Base-by-base conservation (phyloP, 176 grass and related monocot species). In the Sorghum bicolor region DNA sequence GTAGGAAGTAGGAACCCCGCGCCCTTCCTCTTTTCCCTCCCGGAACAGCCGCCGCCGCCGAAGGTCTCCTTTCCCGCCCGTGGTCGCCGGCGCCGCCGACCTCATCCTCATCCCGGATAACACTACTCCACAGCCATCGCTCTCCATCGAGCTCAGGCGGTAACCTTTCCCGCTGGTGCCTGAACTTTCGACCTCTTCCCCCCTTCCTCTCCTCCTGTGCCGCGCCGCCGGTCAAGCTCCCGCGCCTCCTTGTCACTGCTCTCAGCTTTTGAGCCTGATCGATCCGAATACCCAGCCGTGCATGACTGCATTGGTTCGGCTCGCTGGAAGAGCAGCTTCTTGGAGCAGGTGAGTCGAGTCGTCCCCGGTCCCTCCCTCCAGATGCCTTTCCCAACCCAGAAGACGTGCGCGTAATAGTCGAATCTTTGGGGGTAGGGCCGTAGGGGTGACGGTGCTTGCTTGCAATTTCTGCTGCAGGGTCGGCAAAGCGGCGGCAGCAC, bases 281-380 rank as follows among this genome's bases (percentile, higher is more conserved):
- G 48, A 31, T 11, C 8, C 26, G 15, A 7, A 19, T 39, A 52
- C 28, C 11, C 4, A 24, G 1, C 32, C 20, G 89, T 87, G 89
- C 69, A 90, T 90, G 89, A 83, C 75, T 69, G 77, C 84, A 22
- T n/a, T 90, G 32, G 14, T 74, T 48, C 75, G 75, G 31, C 80
- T 80, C 26, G 61, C 69, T 20, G 61, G 74, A 47, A 87, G 20
- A 83, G 80, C 68, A 69, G 32, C 47, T 62, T 75, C 44, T 20
- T 84, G 75, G 89, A 83, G 62, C 68, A 79, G 84, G 80, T 83
- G 37, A 86, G 67, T 12, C 24, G 29, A 86, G 67, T 11, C n/a
- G 26, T 19, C 26, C 34, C 22, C 3, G 25, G 10, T 20, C 36
- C 79, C 43, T 3, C 37, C 33, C 33, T 5, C 39, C 28, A 1